Evolutionary conservation across 495 filamentous ascomycete species (phyloP).

Genomic region (Penicillium argentinense): DNA sequence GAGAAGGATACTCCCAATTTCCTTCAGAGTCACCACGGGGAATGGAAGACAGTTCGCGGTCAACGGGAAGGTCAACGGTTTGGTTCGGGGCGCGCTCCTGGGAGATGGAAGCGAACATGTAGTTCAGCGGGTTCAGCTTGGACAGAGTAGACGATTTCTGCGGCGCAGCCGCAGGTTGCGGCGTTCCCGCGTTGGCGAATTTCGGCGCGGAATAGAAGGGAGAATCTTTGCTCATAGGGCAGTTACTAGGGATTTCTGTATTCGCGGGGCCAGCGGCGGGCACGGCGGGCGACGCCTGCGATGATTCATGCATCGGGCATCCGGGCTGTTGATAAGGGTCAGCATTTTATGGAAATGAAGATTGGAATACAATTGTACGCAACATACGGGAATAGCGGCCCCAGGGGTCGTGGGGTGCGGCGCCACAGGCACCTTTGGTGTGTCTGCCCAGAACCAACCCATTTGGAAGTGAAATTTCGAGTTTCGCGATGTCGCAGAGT

Average conservation of each 20-base stretch:
- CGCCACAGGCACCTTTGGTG: constrained; percentile 43
- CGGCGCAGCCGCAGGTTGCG: constrained; percentile 27
- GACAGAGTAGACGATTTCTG: constrained; percentile 54
- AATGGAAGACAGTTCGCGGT: constrained; percentile 81
- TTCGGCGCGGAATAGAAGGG: constrained; percentile 40
- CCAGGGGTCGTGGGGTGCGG: constrained; percentile 42
- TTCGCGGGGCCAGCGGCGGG: constrained; percentile 39
- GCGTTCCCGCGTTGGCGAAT: constrained; percentile 17
- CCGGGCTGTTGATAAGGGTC: constrained; percentile 59
- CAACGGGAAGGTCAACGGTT: constrained; percentile 67
- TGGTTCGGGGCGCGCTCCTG: constrained; percentile 74
- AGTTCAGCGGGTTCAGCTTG: constrained; percentile 89
- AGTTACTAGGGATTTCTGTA: constrained; percentile 47
- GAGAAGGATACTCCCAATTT: constrained; percentile 97
- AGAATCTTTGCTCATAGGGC: constrained; percentile 52
- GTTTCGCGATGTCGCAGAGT: not conserved
- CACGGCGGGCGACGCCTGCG: constrained; percentile 62
- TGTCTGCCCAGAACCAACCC: constrained; percentile 99
- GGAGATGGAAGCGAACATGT: constrained; percentile 87
- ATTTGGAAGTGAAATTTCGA: constrained; percentile 45
- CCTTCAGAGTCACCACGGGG: constrained; percentile 70
- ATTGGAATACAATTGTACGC: not conserved
- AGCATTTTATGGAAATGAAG: constrained; percentile 19
- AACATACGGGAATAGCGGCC: constrained; percentile 67
- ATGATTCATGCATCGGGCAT: constrained; percentile 86